A percentile compares a stretch with the other conserved stretches of the same genome.
phyloP scores from a whole-genome alignment of 768 basidiomycete genomes.

The Psilocybe cyanescens region DNA sequence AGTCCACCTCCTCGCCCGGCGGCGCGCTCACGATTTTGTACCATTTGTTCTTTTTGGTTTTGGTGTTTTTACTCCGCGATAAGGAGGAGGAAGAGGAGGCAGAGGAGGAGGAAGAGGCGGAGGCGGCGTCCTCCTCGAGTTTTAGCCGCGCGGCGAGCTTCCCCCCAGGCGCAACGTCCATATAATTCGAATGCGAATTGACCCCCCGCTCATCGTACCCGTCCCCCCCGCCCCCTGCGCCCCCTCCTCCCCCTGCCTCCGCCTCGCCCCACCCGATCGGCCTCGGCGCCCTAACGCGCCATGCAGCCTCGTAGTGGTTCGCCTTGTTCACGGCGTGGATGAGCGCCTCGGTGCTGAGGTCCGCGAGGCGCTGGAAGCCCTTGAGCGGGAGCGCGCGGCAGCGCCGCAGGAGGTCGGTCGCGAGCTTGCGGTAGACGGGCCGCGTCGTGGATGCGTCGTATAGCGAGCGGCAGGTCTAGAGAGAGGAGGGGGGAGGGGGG shows the following conservation, averaged over 20 bases:
- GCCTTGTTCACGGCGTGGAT: constrained; percentile 68
- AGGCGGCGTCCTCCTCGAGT: no score
- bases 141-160: constrained; percentile 11
- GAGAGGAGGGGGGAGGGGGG: no score
- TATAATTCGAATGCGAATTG: constrained; percentile 40
- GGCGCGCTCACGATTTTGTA: constrained; percentile 73
- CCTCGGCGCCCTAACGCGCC: constrained; percentile 60
- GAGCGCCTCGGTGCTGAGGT: constrained; percentile 65
- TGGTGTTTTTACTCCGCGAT: no score
- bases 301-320: constrained; percentile 60
- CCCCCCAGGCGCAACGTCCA: constrained; percentile 31
- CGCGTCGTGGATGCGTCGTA: constrained; percentile 65
- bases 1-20: constrained; percentile 71
- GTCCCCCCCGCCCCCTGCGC: no score
- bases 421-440: constrained; percentile 69
- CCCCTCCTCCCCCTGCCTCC: no score
- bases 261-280: constrained; percentile 35
- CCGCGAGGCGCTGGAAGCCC: constrained; percentile 70
- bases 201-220: constrained; percentile 29
- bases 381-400: constrained; percentile 72
- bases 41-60: constrained; percentile 41
- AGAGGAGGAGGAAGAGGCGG: no score
- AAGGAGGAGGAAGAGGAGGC: not conserved
- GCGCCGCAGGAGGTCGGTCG: constrained; percentile 61
- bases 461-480: constrained; percentile 64